Base-by-base conservation (phyloP, 495 filamentous ascomycete species). In the Echria macrotheca region DNA sequence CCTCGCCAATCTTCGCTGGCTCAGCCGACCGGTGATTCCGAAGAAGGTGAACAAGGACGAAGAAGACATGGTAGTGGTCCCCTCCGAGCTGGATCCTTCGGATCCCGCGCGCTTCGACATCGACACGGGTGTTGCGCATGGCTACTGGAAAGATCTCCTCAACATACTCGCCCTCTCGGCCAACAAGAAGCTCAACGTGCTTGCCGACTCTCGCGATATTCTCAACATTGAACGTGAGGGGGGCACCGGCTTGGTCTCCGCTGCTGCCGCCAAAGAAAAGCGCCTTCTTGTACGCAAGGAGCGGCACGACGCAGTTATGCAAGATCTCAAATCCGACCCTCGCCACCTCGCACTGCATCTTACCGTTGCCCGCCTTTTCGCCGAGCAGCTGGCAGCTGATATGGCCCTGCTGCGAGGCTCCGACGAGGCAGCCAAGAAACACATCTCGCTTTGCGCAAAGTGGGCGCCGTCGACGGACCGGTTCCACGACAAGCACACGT, bases 61-160 rank as follows among this genome's bases (percentile, higher is more conserved):
- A 4, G 58, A 50, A 11, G 51, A 54, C 3, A 35, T 58, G 26
- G 50, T 64, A 17, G 43, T 61, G 12, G 46, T 55, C 21, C 50
- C 64, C 25, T 33, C 54, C 10, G 63, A 63, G 21, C 54, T 54
- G 35, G 50, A 59, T 12, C 53, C 50, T 4, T 49, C 59, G 17
- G 52, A 59, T 11, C 32, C 52, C n/a, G 18, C 44, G 17, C 11
- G 26, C 12, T 61, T 60, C 33, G 68, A 72, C 41, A 65, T 73
- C 21, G 54, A 56, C 29, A 60, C 67, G 37, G 71, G 71, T 15
- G 68, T 63, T n/a, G 58, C 69, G 12, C 72, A 75, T 38, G 71
- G 74, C 7, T 76, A 77, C 54, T 76, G 71, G 69, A 72, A 75
- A 49, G 72, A 76, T 47, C 59, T 76, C 15, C 56, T 74, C 17